Base-by-base conservation (phyloP, 2,329 filamentous ascomycete species). In the Clonostachys rosea region DNA sequence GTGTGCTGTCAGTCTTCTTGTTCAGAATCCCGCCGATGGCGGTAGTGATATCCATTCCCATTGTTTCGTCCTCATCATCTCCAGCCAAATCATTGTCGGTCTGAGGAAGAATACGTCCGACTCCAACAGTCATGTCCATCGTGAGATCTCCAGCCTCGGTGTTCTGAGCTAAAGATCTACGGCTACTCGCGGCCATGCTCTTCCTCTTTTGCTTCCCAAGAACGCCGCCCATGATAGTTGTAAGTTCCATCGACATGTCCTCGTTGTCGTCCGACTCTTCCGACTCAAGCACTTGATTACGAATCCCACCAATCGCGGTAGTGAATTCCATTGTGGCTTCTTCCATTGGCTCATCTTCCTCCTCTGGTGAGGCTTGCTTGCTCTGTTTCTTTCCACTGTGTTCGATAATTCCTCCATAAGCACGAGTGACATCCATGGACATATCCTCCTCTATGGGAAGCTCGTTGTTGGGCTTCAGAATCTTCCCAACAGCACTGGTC, bases 351-450 rank as follows among this genome's bases (percentile, higher is more conserved):
- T 57, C 61, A 33, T 67, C 64, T 20, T 64, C 64, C 17, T 62
- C 52, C 49, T 58, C 57, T 5, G 34, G 17, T n/a, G 34, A 35
- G 17, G n/a, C 34, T 40, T 13, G 44, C 16, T 53, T 34, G 41
- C 40, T 13, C 43, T 45, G 43, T 52, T 56, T 50, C 24, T 30
- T 30, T 30, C 8, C 24, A 10, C 9, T 30, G 36, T 69, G 74
- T 6, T 76, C 69, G 17, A 96, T 66, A 46, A 97, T 96, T 4
- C 85, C 81, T 9, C 92, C 92, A 46, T 95, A 74, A 9, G 83
- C 89, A 47, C 81, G 83, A 3, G 92, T 96, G 8, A 96, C 89
- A 56, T 97, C 92, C 92, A 97, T 96, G 18, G 89, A 94, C 75
- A 95, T 84, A 37, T 91, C 89, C 52, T 82, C 79, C 17, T 79